phyloP scores from a whole-genome alignment of 768 basidiomycete genomes.

The Hygrocybe coccinea region DNA sequence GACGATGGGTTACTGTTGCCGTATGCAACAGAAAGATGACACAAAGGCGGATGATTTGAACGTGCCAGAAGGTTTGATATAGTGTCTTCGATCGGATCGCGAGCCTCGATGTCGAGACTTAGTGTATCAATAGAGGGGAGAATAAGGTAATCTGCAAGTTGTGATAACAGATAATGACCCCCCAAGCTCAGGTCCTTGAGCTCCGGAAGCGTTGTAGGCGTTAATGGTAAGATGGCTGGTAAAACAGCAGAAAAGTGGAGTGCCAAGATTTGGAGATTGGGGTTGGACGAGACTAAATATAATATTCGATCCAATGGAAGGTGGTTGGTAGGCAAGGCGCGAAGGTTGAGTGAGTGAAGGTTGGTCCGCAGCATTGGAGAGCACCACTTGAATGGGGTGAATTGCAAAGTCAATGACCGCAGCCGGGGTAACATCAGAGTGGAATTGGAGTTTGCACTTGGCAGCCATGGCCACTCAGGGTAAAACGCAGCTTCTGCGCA shows the following conservation, averaged over 20 bases:
- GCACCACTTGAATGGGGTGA: slow-evolving; percentile 74
- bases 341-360: slow-evolving; percentile 56
- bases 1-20: slow-evolving; percentile 34
- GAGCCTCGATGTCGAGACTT: slow-evolving; percentile 64
- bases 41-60: slow-evolving; percentile 53
- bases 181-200: slow-evolving; percentile 56
- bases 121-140: slow-evolving; percentile 56
- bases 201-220: slow-evolving; percentile 47
- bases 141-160: slow-evolving; percentile 56
- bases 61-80: slow-evolving; percentile 57
- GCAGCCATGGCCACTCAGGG: slow-evolving; percentile 73
- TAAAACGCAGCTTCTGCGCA: slow-evolving; percentile 59
- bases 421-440: slow-evolving; percentile 44
- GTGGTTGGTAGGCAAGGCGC: slow-evolving; percentile 57
- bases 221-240: slow-evolving; percentile 59
- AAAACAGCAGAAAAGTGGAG: slow-evolving; percentile 60
- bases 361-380: slow-evolving; percentile 64
- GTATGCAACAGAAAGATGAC: slow-evolving; percentile 60
- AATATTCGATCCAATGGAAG: slow-evolving; percentile 65
- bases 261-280: slow-evolving; percentile 49
- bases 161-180: slow-evolving; percentile 60
- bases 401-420: slow-evolving; percentile 56
- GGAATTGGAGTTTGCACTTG: slow-evolving; percentile 39
- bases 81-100: slow-evolving; percentile 73
- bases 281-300: slow-evolving; percentile 58